Conservation (phyloP, 2,329 filamentous ascomycete genomes). For the Chrysosphaeria jannelii region DNA sequence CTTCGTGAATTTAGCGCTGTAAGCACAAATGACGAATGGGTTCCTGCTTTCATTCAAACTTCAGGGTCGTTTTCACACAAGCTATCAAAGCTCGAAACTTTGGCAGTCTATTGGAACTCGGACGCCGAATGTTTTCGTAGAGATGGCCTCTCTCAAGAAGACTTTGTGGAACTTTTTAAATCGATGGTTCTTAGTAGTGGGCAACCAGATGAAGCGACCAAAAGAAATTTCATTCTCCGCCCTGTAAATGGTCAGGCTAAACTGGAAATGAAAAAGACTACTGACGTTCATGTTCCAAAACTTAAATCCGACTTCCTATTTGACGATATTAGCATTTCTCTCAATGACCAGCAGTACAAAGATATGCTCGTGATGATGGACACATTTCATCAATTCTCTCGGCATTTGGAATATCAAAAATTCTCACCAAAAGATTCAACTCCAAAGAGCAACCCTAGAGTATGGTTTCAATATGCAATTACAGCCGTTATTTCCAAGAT, state of each 20-base stretch:
- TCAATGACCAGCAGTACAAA: slow-evolving; percentile 92
- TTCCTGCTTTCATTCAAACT: slow-evolving; percentile 82
- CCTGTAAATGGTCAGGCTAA: slow-evolving; percentile 89
- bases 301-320: slow-evolving; percentile 80
- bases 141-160: too few species aligned
- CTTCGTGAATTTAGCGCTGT: slow-evolving; percentile 91
- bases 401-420: slow-evolving; percentile 90
- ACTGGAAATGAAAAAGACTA: slow-evolving; percentile 82
- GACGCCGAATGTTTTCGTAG: slow-evolving; percentile 55
- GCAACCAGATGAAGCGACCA: slow-evolving; percentile 7
- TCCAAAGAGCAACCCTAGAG: slow-evolving; percentile 68
- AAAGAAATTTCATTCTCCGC: slow-evolving; percentile 50
- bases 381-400: slow-evolving; percentile 91
- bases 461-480: slow-evolving; percentile 79
- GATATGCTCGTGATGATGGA: slow-evolving; percentile 96
- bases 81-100: slow-evolving; percentile 59
- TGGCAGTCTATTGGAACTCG: slow-evolving; percentile 96
- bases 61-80: slow-evolving; percentile 67
- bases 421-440: slow-evolving; percentile 54
- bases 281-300: slow-evolving; percentile 46
- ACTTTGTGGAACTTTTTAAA: too few species aligned
- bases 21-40: slow-evolving; percentile 86
- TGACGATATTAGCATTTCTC: slow-evolving; percentile 89
- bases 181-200: slow-evolving; percentile 47
- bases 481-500: slow-evolving; percentile 79